Base-by-base conservation (phyloP, 805 yeast genomes). In the Candida nitratophila region DNA sequence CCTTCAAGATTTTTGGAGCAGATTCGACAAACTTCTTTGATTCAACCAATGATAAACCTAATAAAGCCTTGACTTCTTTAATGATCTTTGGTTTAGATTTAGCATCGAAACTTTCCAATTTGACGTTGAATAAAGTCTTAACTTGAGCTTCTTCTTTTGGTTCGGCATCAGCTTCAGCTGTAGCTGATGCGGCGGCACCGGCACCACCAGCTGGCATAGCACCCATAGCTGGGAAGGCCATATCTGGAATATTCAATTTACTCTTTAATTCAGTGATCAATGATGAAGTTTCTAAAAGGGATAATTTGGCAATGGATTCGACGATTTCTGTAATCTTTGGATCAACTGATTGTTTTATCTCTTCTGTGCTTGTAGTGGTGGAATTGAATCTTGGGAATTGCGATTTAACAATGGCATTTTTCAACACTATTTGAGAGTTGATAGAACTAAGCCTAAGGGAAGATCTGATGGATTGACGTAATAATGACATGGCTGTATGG, bases 21-120 rank as follows among this genome's bases (percentile, higher is more conserved):
- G 88, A 70, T 74, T 93, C 99, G 46, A 93, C 99, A 54, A 93
- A 86, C 73, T 93, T 93, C 81, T 93, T 93, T 50, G 97, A 86
- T 65, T 93, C 98, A 48, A 93, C 99, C 56, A 93, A 76, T 7
- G 96, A 87, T 57, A 93, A 75, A 15, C 96, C 96, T 59, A 93
- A 76, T 61, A 91, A 72, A 49, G 84, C 76, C 74, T 93, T 93
- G 56, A 93, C 95, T 71, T 93, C 99, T 74, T 93, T 93, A 65
- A 93, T 93, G 66, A 93, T 80, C 83, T 93, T 93, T 48, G 99
- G 96, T 76, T 93, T 93, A 46, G 95, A 69, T 71, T 89, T 90
- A 47, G 98, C 79, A 58, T 93, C 99, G 57, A 93, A 90, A 36
- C 91, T 77, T 65, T 91, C 98, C 60, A 91, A 80, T 71, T 91